Percentiles rank a stretch among this genome's conserved stretches.
phyloP scores from a whole-genome alignment of 345 rosid species.

The Ceriops zippeliana region DNA sequence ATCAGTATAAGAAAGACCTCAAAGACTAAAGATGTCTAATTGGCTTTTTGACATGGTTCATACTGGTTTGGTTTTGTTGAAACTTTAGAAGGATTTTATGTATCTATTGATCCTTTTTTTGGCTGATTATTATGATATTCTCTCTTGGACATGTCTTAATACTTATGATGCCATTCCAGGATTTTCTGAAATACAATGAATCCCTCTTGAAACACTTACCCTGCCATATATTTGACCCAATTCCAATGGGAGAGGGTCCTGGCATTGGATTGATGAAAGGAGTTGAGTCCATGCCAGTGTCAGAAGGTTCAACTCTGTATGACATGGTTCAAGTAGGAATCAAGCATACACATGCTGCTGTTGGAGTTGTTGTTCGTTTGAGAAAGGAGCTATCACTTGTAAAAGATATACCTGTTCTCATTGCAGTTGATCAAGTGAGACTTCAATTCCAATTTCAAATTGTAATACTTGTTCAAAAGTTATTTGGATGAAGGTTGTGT shows the following conservation, averaged over 20 bases:
- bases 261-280: constrained; percentile 92
- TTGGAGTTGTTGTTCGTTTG: constrained; percentile 71
- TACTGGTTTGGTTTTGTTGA: no score
- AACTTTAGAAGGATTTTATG: no score
- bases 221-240: constrained; percentile 73
- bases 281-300: constrained; percentile 51
- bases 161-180: constrained; percentile 38
- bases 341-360: constrained; percentile 77
- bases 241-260: constrained; percentile 85
- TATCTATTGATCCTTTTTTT: background rate
- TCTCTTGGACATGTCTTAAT: constrained; percentile 3
- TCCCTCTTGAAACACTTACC: constrained; percentile 52
- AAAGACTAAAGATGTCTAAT: no score
- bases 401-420: constrained; percentile 79
- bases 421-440: constrained; percentile 94
- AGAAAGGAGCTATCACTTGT: constrained; percentile 87
- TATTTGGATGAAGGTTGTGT: background rate
- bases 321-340: constrained; percentile 80
- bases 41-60: no score
- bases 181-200: constrained; percentile 67
- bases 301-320: constrained; percentile 67
- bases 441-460: constrained; percentile 3
- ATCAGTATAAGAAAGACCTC: no score
- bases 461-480: background rate
- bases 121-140: background rate